A percentile compares a stretch with the other conserved stretches of the same genome.
These are phyloP conservation scores for Marasmius sp. DNA, from an alignment of 1,284 basidiomycete species.

Conservation along the genomic window DNA sequence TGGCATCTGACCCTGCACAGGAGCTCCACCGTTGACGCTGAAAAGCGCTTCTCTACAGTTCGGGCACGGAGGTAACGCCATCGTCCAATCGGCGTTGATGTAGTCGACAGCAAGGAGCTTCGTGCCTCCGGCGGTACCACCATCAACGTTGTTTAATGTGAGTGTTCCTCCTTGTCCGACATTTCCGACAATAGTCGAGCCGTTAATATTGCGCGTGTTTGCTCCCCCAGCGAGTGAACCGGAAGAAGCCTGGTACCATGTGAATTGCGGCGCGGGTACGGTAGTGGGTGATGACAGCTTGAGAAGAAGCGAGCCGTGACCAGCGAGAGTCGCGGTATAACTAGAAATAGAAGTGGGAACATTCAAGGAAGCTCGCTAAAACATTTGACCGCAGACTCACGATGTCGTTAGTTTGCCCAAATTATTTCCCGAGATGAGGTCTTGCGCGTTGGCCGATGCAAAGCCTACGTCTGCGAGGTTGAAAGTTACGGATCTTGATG, in stretches of 20 bases:
- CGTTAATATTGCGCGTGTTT: conserved; percentile 35
- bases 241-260: conserved; percentile 38
- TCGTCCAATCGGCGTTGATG: conserved; percentile 45
- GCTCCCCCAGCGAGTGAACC: conserved; percentile 41
- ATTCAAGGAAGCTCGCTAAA: not conserved
- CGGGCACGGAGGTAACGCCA: conserved; percentile 43
- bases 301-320: conserved; percentile 40
- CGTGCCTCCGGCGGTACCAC: conserved; percentile 39
- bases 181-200: conserved; percentile 40
- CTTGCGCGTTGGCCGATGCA: conserved; percentile 36
- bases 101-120: conserved; percentile 46
- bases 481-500: conserved; percentile 38
- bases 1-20: conserved; percentile 45
- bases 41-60: conserved; percentile 47
- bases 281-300: conserved; percentile 34
- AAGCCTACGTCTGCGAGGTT: conserved; percentile 42
- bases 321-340: conserved; percentile 35
- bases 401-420: conserved; percentile 37
- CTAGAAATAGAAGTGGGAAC: conserved; percentile 19
- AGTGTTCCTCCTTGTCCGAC: conserved; percentile 44
- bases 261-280: conserved; percentile 32
- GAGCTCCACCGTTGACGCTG: conserved; percentile 44
- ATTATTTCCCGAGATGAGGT: conserved; percentile 38
- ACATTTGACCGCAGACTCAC: conserved; percentile 24
- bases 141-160: conserved; percentile 42